Base-by-base conservation (phyloP, 2,329 filamentous ascomycete species). In the Chrysosporium keratinophilum region DNA sequence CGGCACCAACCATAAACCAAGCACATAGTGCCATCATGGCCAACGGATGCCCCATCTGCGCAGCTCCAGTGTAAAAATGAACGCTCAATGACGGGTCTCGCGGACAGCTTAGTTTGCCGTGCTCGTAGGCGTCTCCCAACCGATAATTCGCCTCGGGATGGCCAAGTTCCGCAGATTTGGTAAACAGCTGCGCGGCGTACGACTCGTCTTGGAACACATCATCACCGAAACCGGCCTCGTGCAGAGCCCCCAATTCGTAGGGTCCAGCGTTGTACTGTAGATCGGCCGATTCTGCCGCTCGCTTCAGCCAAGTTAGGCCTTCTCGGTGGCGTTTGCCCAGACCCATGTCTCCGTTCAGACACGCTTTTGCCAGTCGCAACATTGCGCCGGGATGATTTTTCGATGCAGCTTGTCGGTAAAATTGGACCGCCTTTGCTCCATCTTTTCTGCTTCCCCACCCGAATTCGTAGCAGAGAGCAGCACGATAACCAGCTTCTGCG, bases 1-100 rank as follows among this genome's bases (percentile, higher is more conserved):
- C 86, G 1, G 93, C 93, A 10, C 93, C 93, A 40, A 97, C 86
- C 78, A 97, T 86, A 69, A 97, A 98, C 93, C 93, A 98, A 10
- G 93, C 93, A 70, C 93, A 98, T 7, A 98, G 76, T 3, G 91
- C 91, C 90, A 98, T 95, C 89, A 97, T 97, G 46, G 89, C 91
- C 46, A 83, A 79, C 0, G 89, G 78, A 64, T 96, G 86, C 1
- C 88, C 88, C 44, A 79, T 78, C 64, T 95, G 87, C 1, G 93
- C 93, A 11, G 93, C 91, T 23, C 84, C 85, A 1, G 91, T 98
- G 73, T 98, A 98, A 67, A 96, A 98, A 69, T 98, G 93, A 9
- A 98, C 89, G 59, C 89, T 96, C 51, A 98, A 75, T 1, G 90
- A 88, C 1, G 93, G 88, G 67, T 98, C 93, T 50, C 84, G 82